A percentile compares a stretch with the other conserved stretches of the same genome.
Evolutionary conservation across 805 yeast genomes (phyloP).

Genomic region (Candida jianshihensis): DNA sequence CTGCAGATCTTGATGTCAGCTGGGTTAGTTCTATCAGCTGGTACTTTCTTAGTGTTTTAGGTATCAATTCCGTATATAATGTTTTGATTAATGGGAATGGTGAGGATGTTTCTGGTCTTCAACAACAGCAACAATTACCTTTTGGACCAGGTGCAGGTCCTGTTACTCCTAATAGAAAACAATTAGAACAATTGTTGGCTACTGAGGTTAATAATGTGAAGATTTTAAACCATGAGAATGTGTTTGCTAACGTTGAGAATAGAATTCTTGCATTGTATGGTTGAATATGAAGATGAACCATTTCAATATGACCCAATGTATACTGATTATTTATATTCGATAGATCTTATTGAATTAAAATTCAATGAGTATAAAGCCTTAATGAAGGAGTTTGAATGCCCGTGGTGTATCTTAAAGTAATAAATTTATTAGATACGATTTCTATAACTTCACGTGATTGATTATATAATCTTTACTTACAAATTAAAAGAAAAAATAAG

Average conservation of each 20-base stretch:
- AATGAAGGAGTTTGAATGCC: too few species aligned
- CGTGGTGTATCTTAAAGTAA: too few species aligned
- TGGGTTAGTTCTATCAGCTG: conserved; percentile 94
- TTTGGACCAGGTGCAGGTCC: conserved; percentile 32
- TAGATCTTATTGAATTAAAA: too few species aligned
- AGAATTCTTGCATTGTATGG: conserved; percentile 33
- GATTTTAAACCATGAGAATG: conserved; percentile 48
- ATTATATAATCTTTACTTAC: not conserved
- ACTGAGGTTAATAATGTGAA: conserved; percentile 71
- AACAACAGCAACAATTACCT: conserved; percentile 31
- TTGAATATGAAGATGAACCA: not conserved
- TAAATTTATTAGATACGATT: not conserved
- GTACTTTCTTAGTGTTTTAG: conserved; percentile 86
- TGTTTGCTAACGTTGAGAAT: conserved; percentile 54
- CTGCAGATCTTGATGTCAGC: conserved; percentile 79
- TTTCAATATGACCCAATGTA: too few species aligned
- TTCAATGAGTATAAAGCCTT: too few species aligned
- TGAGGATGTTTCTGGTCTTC: conserved; percentile 37
- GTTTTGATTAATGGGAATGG: conserved; percentile 51
- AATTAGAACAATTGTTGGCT: conserved; percentile 51
- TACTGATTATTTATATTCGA: too few species aligned
- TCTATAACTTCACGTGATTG: not conserved
- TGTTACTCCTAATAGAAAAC: conserved; percentile 20
- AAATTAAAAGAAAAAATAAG: not conserved
- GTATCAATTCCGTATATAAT: conserved; percentile 72